These are phyloP conservation scores for Cryomyces antarcticus DNA, from an alignment of 495 filamentous ascomycete genomes.

Conservation along the genomic window DNA sequence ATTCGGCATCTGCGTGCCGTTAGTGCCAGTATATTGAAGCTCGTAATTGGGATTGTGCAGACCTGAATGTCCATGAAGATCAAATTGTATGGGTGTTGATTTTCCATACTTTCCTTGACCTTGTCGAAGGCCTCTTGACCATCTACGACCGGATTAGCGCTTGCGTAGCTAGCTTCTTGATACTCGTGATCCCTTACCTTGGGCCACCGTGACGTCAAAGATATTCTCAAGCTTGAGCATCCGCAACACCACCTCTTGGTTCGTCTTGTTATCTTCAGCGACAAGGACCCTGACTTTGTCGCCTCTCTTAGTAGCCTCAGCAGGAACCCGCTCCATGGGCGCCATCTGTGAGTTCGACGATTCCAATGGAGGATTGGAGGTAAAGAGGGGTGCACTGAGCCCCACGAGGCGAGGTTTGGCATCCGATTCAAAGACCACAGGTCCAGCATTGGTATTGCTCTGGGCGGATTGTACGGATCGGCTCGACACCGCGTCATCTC, in stretches of 20 bases:
- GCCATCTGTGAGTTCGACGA: conserved; percentile 25
- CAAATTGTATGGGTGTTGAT: conserved; percentile 49
- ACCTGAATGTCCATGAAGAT: conserved; percentile 78
- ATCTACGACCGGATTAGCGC: no score
- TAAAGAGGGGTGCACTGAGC: conserved; percentile 70
- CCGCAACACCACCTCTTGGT: conserved; percentile 79
- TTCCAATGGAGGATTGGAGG: conserved; percentile 30
- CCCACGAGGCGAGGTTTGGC: conserved; percentile 66
- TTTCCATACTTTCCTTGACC: conserved; percentile 64
- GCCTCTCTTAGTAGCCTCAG: conserved; percentile 23
- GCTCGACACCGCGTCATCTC: not conserved
- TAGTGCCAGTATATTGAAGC: conserved; percentile 1
- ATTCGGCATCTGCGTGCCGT: conserved; percentile 81
- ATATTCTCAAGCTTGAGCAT: conserved; percentile 53
- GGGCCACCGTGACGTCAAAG: conserved; percentile 26
- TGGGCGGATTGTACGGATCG: conserved; percentile 1
- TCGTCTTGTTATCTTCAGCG: conserved; percentile 83
- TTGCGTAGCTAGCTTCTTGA: no score
- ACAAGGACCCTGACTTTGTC: conserved; percentile 64
- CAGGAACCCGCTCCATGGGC: conserved; percentile 29
- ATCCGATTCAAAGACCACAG: conserved; percentile 14
- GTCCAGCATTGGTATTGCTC: not conserved
- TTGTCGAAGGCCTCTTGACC: conserved; percentile 77
- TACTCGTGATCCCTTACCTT: no score
- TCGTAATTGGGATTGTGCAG: not conserved